Conservation (phyloP, 352 stramenopile genomes). For the Globisporangium irregulare region DNA sequence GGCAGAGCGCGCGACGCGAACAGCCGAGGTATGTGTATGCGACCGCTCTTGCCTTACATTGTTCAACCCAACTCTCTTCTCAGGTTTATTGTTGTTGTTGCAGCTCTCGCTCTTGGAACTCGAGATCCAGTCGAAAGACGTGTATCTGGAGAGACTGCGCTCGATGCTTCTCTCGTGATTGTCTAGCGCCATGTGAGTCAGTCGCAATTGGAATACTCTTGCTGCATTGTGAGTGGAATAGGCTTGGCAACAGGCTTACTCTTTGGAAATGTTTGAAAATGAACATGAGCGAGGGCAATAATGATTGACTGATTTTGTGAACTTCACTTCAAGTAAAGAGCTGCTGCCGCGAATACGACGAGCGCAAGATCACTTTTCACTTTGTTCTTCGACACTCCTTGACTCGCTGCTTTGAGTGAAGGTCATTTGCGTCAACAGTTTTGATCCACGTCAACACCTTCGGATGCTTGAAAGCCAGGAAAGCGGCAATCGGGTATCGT, state of each 20-base stretch:
- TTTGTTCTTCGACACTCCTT: too few species aligned
- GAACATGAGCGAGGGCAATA: not conserved
- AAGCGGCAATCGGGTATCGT: too few species aligned
- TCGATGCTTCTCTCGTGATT: constrained; percentile 32
- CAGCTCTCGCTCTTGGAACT: constrained; percentile 67
- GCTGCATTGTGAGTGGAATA: not conserved
- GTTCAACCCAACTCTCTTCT: not conserved
- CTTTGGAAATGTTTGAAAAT: not conserved
- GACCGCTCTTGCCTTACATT: not conserved
- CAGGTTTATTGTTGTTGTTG: not conserved
- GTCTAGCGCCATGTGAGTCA: not conserved
- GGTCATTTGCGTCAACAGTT: not conserved
- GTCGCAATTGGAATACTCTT: not conserved
- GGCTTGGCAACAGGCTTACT: not conserved
- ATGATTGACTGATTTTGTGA: not conserved
- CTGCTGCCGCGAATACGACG: not conserved
- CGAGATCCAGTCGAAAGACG: constrained; percentile 64
- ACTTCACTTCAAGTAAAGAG: not conserved
- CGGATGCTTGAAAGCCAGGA: too few species aligned
- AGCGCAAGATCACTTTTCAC: not conserved
- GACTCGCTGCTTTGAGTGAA: too few species aligned
- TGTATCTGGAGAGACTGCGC: constrained; percentile 61
- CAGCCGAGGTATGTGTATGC: constrained; percentile 51
- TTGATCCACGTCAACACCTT: not conserved
- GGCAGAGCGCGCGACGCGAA: constrained; percentile 39